Base-by-base conservation (phyloP, 345 rosid species). In the Aurinia saxatilis region DNA sequence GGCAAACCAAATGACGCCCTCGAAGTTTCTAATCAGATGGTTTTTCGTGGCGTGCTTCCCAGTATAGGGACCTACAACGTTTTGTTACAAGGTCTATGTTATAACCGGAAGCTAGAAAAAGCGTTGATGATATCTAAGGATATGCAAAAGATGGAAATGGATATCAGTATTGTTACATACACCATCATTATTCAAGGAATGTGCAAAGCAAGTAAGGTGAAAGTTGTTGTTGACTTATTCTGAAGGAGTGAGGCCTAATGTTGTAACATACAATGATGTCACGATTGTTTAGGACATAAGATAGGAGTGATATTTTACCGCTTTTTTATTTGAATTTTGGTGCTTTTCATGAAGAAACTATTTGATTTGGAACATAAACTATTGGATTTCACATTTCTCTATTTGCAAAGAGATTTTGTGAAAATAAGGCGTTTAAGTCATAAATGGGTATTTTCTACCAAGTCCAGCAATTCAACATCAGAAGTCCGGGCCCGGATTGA, bases 181-280 rank as follows among this genome's bases (percentile, higher is more conserved):
- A 69, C 61, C 0, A 45, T 53, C 36, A 42, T 69, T 17, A 69
- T 60, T 29, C 41, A 52, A 42, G 73, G 67, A 56, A 60, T 69
- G 67, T 60, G 67, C 18, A 69, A 45, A 45, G 62, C 41, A 1
- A 68, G 73, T 60, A 60, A 69, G 47, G 42, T 69, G 33, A 61
- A 37, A 61, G 63, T 52, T 25, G 74, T 58, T 14, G 14, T 68
- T 15, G 54, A 42, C 41, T 35, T 60, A 15, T 68, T 68, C 44
- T 34, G 48, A 35, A 60, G 73, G 74, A 34, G 38, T 62, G 40
- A 54, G 62, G 50, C 74, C 73, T 53, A 61, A 44, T 48, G 39
- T 52, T 42, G 56, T 60, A 29, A 69, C 67, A 10, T 69, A 69
- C 63, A 69, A 27, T 69, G 18, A 50, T 67, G 40, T 67, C 72